Base-by-base conservation (phyloP, 495 filamentous ascomycete species). In the Podospora comata region DNA sequence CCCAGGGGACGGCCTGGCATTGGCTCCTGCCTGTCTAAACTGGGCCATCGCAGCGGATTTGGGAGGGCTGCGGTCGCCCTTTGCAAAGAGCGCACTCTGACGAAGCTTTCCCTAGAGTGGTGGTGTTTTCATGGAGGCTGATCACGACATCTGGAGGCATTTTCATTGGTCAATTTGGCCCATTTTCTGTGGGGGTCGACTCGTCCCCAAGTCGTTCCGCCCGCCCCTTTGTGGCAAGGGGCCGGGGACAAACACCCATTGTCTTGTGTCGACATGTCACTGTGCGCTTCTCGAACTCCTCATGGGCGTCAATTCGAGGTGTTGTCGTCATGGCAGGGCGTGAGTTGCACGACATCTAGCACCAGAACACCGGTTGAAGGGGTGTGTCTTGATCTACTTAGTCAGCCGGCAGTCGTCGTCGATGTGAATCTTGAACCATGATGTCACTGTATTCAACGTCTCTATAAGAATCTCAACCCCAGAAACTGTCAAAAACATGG, bases 101-200 rank as follows among this genome's bases (percentile, higher is more conserved):
- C 62, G 69, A 69, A 74, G 61, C 69, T 64, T 72, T 72, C 60
- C 65, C 48, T 67, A 67, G 68, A 71, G 72, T 71, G 74, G 73
- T 77, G 75, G 73, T 78, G 76, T 75, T 77, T 74, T 75, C 69
- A 58, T 15, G 56, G 65, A 72, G 68, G 67, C 68, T 70, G 74
- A 77, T 77, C 74, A 76, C 75, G 75, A 76, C 75, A 77, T 77
- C 75, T 71, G 53, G 72, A 23, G 48, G 48, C 54, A 3, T 53
- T 76, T 2, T 71, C 64, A 77, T 77, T 77, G 75, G 75, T 28
- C 75, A 70, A 72, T 69, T 5, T 3, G 5, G 32, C 27, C 54
- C 3, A 28, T 27, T 65, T 72, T 70, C 68, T 74, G 72, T 76
- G 74, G 75, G 74, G 69, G 69, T 62, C 61, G 32, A 26, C 13